phyloP scores from a whole-genome alignment of 139 green algal species.

The Bryopsis sp. region DNA sequence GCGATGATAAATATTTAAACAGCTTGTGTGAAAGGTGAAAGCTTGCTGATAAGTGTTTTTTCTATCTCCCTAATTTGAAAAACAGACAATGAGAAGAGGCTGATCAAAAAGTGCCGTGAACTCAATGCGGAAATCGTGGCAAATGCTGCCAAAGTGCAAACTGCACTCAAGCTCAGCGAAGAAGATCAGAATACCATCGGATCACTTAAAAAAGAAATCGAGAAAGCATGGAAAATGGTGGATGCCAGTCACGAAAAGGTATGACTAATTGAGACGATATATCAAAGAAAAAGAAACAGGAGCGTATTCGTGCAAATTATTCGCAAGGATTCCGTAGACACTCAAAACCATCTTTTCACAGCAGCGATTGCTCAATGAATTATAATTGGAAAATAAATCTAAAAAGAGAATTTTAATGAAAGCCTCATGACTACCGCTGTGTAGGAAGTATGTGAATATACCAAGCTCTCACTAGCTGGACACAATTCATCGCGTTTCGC shows the following conservation, averaged over 20 bases:
- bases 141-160: conserved; percentile 82
- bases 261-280: neutral
- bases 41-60: too few relatives aligned
- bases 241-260: conserved; percentile 78
- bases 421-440: too few relatives aligned
- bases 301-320: neutral
- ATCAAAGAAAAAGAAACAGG: neutral
- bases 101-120: conserved; percentile 80
- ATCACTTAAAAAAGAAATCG: conserved; percentile 83
- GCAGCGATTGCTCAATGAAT: too few relatives aligned
- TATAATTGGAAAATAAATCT: too few relatives aligned
- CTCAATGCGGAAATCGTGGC: conserved; percentile 80
- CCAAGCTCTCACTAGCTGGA: too few relatives aligned
- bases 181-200: conserved; percentile 81
- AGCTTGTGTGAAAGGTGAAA: too few relatives aligned
- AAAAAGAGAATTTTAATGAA: too few relatives aligned
- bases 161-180: conserved; percentile 78
- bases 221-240: conserved; percentile 87
- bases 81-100: conserved; percentile 73
- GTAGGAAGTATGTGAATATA: too few relatives aligned
- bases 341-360: too few relatives aligned
- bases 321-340: too few relatives aligned
- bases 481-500: too few relatives aligned
- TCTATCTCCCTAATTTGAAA: neutral
- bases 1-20: too few relatives aligned